Evolutionary conservation across 192 early-diverging fungal genomes (phyloP).

Genomic region (Dissophora globulifera): DNA sequence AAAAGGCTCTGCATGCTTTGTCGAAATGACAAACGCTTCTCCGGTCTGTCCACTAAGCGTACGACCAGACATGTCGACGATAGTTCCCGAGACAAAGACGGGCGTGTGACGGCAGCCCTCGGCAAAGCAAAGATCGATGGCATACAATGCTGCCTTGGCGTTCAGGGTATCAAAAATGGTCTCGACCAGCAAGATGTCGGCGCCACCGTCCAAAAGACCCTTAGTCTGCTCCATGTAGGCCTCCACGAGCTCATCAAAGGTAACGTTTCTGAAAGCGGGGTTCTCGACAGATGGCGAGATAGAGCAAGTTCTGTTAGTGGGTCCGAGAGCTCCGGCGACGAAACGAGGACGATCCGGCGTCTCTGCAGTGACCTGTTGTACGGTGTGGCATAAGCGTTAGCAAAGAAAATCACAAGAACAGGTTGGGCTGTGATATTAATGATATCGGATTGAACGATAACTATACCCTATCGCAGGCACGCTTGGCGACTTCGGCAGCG

Average conservation of each 20-base stretch:
- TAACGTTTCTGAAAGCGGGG: constrained; percentile 92
- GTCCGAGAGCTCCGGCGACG: constrained; percentile 88
- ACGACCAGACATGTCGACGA: constrained; percentile 96
- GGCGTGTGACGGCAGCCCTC: constrained; percentile 73
- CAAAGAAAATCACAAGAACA: too few species aligned
- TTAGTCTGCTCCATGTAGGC: constrained; percentile 93
- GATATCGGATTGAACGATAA: background rate
- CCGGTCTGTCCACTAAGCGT: constrained; percentile 97
- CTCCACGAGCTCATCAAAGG: constrained; percentile 91
- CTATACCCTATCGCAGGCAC: constrained; percentile 79
- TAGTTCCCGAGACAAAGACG: constrained; percentile 89
- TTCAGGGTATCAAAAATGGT: constrained; percentile 99
- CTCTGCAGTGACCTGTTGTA: constrained; percentile 65
- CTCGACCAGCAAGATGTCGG: constrained; percentile 93
- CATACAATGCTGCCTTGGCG: constrained; percentile 94
- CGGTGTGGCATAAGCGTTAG: background rate
- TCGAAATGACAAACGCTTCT: constrained; percentile 92
- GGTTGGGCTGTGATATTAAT: too few species aligned
- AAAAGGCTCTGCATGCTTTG: constrained; percentile 80
- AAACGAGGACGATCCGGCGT: constrained; percentile 89
- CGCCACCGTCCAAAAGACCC: constrained; percentile 93
- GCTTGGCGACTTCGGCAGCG: constrained; percentile 85
- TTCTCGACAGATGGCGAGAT: constrained; percentile 98
- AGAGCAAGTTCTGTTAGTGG: constrained; percentile 95
- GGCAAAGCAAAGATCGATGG: constrained; percentile 87